Percentiles rank a stretch among this genome's conserved stretches.
Evolutionary conservation across 1,139 yeast species (phyloP).

Genomic region (Chernovozyma sophiae-reginae): DNA sequence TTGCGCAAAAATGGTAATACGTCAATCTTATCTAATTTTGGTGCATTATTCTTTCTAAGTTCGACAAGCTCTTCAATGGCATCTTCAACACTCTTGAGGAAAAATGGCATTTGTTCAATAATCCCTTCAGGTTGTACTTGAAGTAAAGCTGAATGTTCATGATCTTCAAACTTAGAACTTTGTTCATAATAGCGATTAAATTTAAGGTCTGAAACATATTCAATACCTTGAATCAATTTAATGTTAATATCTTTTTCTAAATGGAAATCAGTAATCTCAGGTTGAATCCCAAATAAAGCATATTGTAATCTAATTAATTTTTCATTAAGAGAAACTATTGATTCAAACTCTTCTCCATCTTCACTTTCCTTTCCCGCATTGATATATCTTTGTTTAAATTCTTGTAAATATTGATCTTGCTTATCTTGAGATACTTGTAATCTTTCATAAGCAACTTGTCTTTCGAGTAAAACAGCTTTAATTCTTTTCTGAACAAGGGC

Average conservation of each 20-base stretch:
- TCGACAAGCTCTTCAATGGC: constrained; percentile 52
- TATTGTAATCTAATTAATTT: constrained; percentile 73
- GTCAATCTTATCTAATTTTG: constrained; percentile 36
- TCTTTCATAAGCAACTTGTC: constrained; percentile 68
- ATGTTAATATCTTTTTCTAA: constrained; percentile 49
- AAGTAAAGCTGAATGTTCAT: constrained; percentile 12
- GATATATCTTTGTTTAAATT: constrained; percentile 57
- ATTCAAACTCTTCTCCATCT: constrained; percentile 14
- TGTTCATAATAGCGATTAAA: constrained; percentile 29
- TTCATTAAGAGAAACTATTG: constrained; percentile 58
- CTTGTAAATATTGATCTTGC: constrained; percentile 47
- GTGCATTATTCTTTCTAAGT: constrained; percentile 26
- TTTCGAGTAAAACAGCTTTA: constrained; percentile 82
- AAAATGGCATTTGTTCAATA: constrained; percentile 43
- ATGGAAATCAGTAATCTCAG: constrained; percentile 41
- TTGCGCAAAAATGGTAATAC: constrained; percentile 36
- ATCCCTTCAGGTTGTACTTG: constrained; percentile 33
- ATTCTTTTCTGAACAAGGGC: constrained; percentile 52
- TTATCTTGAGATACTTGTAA: constrained; percentile 49
- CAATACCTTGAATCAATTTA: constrained; percentile 61
- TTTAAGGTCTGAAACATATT: constrained; percentile 64
- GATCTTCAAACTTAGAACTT: constrained; percentile 15
- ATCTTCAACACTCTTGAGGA: constrained; percentile 42
- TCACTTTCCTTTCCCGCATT: constrained; percentile 19
- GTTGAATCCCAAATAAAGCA: constrained; percentile 74